These are phyloP conservation scores for Wickerhamiella parazyma DNA, from an alignment of 805 yeast species.

Conservation along the genomic window DNA sequence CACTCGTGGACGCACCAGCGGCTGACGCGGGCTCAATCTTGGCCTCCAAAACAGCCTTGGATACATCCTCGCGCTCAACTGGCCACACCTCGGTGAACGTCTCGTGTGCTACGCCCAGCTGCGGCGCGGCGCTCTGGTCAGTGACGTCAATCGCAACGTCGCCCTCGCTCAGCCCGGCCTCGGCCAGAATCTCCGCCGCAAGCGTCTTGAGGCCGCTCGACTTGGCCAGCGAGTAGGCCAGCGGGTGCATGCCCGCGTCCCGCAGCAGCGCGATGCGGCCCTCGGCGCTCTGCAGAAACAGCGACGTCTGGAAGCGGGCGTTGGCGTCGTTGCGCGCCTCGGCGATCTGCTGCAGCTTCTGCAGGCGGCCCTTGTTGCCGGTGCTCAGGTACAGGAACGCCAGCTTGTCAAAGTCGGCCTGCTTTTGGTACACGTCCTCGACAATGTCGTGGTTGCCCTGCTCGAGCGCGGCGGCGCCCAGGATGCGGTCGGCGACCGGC, in stretches of 20 bases:
- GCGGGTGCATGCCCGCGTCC: constrained; percentile 67
- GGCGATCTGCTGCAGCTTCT: constrained; percentile 80
- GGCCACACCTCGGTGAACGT: constrained; percentile 61
- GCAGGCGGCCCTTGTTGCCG: constrained; percentile 64
- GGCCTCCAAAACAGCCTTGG: constrained; percentile 31
- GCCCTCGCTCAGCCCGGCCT: constrained; percentile 50
- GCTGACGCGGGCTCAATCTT: constrained; percentile 20
- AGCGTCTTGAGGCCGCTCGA: constrained; percentile 65
- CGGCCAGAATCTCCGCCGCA: constrained; percentile 57
- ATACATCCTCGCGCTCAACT: constrained; percentile 35
- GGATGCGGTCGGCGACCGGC: constrained; percentile 59
- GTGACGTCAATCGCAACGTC: constrained; percentile 48
- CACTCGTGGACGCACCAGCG: no score
- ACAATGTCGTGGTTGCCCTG: constrained; percentile 83
- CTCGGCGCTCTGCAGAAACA: constrained; percentile 61
- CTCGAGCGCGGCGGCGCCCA: constrained; percentile 71
- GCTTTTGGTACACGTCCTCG: constrained; percentile 79
- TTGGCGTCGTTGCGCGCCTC: constrained; percentile 72
- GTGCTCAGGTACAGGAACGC: constrained; percentile 77
- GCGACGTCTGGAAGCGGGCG: constrained; percentile 68
- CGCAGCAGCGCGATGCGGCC: constrained; percentile 62
- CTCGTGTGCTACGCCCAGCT: constrained; percentile 36
- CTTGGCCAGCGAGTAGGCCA: constrained; percentile 89
- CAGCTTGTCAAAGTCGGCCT: constrained; percentile 72
- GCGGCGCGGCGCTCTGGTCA: constrained; percentile 22